Evolutionary conservation across 2,329 filamentous ascomycete genomes (phyloP).

Genomic region (Nemania diffusa): DNA sequence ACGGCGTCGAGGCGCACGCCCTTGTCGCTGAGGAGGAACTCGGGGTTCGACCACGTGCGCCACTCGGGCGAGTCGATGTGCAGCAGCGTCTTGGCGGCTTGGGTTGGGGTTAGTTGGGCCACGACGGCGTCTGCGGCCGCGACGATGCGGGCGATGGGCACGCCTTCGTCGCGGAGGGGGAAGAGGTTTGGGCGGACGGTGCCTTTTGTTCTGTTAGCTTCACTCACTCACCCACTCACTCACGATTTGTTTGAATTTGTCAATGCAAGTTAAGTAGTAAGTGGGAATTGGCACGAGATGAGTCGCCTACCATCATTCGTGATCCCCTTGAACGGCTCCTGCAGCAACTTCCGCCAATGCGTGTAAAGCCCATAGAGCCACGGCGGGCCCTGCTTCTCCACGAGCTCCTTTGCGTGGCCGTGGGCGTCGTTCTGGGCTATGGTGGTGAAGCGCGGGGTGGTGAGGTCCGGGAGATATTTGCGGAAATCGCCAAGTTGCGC

Average conservation of each 20-base stretch:
- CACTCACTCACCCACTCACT: too few species aligned
- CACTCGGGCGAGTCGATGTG: conserved; percentile 77
- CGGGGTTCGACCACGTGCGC: conserved; percentile 77
- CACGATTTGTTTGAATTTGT: background rate
- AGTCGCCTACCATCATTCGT: conserved; percentile 69
- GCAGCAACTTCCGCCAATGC: conserved; percentile 67
- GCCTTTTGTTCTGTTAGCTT: conserved; percentile 51
- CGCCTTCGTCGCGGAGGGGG: conserved; percentile 69
- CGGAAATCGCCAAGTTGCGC: conserved; percentile 56
- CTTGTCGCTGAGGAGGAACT: conserved; percentile 75
- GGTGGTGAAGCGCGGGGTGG: conserved; percentile 67
- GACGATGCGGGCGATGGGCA: conserved; percentile 69
- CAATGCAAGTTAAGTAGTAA: background rate
- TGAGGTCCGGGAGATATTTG: conserved; percentile 70
- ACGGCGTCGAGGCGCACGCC: conserved; percentile 76
- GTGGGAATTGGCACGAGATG: background rate
- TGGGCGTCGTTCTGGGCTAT: conserved; percentile 72
- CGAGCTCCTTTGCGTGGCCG: conserved; percentile 70
- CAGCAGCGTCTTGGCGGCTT: conserved; percentile 62
- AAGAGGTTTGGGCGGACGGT: conserved; percentile 65
- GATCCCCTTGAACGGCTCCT: conserved; percentile 77
- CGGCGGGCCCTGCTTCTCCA: conserved; percentile 67
- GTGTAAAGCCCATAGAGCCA: conserved; percentile 72
- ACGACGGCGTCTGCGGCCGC: conserved; percentile 60
- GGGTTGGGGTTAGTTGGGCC: conserved; percentile 57